phyloP scores from a whole-genome alignment of 2,329 filamentous ascomycete species.

The Drechmeria coniospora region DNA sequence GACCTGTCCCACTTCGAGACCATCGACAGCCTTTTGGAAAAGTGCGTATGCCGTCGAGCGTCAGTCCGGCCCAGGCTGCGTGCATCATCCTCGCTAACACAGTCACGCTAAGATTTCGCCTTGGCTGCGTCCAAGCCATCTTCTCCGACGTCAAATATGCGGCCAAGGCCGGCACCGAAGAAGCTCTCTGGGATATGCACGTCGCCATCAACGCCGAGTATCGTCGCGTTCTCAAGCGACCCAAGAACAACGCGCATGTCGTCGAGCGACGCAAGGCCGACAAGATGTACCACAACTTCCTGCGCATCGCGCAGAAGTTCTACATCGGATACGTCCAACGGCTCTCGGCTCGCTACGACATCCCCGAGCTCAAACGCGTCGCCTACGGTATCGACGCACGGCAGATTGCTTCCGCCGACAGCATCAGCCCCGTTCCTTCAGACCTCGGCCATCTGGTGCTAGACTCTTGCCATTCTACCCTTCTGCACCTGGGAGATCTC shows the following conservation, averaged over 20 bases:
- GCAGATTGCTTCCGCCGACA: slow-evolving; percentile 25
- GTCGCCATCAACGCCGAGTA: slow-evolving; percentile 64
- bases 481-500: slow-evolving; percentile 81
- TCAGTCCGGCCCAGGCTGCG: slow-evolving; percentile 1
- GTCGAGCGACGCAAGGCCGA: slow-evolving; percentile 62
- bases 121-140: slow-evolving; percentile 55
- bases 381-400: slow-evolving; percentile 26
- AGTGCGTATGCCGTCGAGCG: slow-evolving; percentile 1
- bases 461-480: slow-evolving; percentile 62
- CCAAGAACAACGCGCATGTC: slow-evolving; percentile 33
- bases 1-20: slow-evolving; percentile 28
- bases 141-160: slow-evolving; percentile 58
- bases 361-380: slow-evolving; percentile 31
- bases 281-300: slow-evolving; percentile 68
- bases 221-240: slow-evolving; percentile 48
- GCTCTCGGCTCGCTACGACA: slow-evolving; percentile 46
- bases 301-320: slow-evolving; percentile 77
- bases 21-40: slow-evolving; percentile 25
- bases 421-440: slow-evolving; percentile 27
- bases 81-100: slow-evolving; percentile 7
- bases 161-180: slow-evolving; percentile 47
- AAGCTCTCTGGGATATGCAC: slow-evolving; percentile 65
- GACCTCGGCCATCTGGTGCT: slow-evolving; percentile 45
- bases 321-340: slow-evolving; percentile 76
- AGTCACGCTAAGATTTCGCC: slow-evolving; percentile 62